Conservation (phyloP, 1,284 basidiomycete species). For the Bjerkandera adusta region DNA sequence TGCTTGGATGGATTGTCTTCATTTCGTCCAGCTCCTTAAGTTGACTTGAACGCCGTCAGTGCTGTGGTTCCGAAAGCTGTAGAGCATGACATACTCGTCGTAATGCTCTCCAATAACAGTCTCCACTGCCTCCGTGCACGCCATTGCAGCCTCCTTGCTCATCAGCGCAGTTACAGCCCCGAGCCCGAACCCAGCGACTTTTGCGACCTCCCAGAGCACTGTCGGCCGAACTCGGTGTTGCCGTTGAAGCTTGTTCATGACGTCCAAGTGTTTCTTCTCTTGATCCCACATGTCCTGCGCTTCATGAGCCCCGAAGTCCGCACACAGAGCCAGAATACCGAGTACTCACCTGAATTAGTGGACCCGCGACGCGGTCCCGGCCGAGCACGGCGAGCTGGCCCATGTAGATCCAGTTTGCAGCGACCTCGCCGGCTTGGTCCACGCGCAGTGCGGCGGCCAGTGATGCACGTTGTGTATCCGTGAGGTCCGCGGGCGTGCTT, state of each 20-base stretch:
- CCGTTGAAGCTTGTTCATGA: conserved; percentile 81
- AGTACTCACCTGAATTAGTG: conserved; percentile 68
- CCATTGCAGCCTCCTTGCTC: conserved; percentile 95
- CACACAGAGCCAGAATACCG: too few species aligned
- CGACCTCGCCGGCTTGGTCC: conserved; percentile 91
- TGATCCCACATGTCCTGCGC: conserved; percentile 93
- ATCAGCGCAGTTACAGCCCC: conserved; percentile 86
- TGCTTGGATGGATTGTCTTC: conserved; percentile 70
- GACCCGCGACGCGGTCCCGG: conserved; percentile 56
- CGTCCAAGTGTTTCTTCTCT: conserved; percentile 88
- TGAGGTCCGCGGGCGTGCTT: conserved; percentile 48
- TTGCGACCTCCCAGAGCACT: conserved; percentile 79
- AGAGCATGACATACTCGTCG: conserved; percentile 78
- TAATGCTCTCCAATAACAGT: conserved; percentile 98
- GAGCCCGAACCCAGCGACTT: conserved; percentile 81
- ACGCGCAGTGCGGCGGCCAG: conserved; percentile 75
- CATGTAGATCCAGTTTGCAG: conserved; percentile 90
- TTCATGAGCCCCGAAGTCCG: conserved; percentile 1
- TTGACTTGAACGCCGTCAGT: conserved; percentile 51
- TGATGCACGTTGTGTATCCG: conserved; percentile 42
- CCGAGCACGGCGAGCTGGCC: conserved; percentile 78
- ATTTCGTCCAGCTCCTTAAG: conserved; percentile 65
- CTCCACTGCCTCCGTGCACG: conserved; percentile 96
- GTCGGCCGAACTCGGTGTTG: conserved; percentile 90
- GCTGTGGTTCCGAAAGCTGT: conserved; percentile 4